Evolutionary conservation across 2,329 filamentous ascomycete genomes (phyloP).

Genomic region (Thermomyces lanuginosus): DNA sequence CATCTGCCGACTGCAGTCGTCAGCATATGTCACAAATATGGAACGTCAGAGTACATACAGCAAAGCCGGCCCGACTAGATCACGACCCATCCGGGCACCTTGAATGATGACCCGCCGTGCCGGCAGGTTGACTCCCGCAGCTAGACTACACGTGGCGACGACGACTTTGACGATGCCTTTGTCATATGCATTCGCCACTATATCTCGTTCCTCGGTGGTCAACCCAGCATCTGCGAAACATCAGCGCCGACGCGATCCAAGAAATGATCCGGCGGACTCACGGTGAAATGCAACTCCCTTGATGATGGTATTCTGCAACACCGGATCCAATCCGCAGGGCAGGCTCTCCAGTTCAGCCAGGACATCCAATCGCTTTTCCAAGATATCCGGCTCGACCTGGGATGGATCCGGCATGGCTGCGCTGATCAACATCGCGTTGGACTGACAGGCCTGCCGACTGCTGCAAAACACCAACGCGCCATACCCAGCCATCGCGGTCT

Average conservation of each 20-base stretch:
- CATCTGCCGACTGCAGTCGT: conserved; percentile 47
- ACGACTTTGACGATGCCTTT: conserved; percentile 50
- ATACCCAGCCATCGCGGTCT: conserved; percentile 52
- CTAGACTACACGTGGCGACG: conserved; percentile 61
- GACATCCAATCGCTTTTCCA: conserved; percentile 46
- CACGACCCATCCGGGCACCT: conserved; percentile 58
- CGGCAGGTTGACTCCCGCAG: conserved; percentile 63
- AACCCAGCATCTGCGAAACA: conserved; percentile 31
- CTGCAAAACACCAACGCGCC: conserved; percentile 60
- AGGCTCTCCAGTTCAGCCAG: conserved; percentile 50
- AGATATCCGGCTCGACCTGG: conserved; percentile 31
- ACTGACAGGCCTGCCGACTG: conserved; percentile 51
- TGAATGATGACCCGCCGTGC: conserved; percentile 61
- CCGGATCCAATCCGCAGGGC: conserved; percentile 48
- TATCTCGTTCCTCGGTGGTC: conserved; percentile 57
- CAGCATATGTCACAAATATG: conserved; percentile 8
- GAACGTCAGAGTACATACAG: conserved; percentile 28
- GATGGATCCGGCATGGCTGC: conserved; percentile 43
- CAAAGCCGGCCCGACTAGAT: conserved; percentile 63
- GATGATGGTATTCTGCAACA: conserved; percentile 47
- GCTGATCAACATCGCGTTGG: conserved; percentile 51
- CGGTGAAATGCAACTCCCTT: conserved; percentile 60
- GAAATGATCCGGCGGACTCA: conserved; percentile 22
- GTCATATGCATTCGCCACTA: conserved; percentile 57
- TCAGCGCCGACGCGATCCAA: conserved; percentile 9